Evolutionary conservation across 2,329 filamentous ascomycete genomes (phyloP).

Genomic region (Fusarium bulbicola): DNA sequence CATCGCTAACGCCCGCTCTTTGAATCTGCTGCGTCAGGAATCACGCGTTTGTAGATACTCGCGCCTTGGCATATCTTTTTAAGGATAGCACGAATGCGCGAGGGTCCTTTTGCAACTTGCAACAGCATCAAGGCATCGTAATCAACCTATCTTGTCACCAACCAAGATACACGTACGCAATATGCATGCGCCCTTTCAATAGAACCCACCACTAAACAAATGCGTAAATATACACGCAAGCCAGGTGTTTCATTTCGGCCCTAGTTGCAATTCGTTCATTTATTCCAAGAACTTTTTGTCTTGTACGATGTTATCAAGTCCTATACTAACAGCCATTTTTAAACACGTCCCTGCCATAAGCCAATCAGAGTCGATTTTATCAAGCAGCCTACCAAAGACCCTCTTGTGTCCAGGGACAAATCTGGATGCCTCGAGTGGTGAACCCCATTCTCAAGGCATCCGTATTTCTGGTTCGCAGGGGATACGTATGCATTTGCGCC

Average conservation of each 20-base stretch:
- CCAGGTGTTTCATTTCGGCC: conserved; percentile 30
- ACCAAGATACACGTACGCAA: conserved; percentile 15
- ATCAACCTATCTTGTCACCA: not conserved
- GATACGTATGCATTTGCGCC: conserved; percentile 37
- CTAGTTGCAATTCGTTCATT: conserved; percentile 12
- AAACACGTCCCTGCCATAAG: conserved; percentile 7
- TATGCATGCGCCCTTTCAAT: conserved; percentile 15
- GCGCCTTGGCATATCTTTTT: conserved; percentile 20
- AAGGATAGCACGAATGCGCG: not conserved
- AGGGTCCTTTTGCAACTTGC: not conserved
- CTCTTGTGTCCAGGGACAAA: conserved; percentile 19
- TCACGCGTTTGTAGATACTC: conserved; percentile 1
- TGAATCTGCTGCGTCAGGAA: conserved; percentile 18
- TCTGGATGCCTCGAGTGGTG: conserved; percentile 27
- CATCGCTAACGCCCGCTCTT: conserved; percentile 21
- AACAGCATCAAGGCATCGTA: conserved; percentile 19
- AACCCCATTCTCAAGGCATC: conserved; percentile 43
- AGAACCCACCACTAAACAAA: conserved; percentile 1
- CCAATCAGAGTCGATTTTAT: conserved; percentile 42
- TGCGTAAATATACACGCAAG: conserved; percentile 39
- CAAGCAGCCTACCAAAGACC: conserved; percentile 40
- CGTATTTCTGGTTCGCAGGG: conserved; percentile 35
- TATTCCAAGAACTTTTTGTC: conserved; percentile 2
- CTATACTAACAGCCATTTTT: not conserved
- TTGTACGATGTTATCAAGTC: conserved; percentile 6